phyloP scores from a whole-genome alignment of 352 stramenopile genomes.

The Hyaloperonospora brassicae region DNA sequence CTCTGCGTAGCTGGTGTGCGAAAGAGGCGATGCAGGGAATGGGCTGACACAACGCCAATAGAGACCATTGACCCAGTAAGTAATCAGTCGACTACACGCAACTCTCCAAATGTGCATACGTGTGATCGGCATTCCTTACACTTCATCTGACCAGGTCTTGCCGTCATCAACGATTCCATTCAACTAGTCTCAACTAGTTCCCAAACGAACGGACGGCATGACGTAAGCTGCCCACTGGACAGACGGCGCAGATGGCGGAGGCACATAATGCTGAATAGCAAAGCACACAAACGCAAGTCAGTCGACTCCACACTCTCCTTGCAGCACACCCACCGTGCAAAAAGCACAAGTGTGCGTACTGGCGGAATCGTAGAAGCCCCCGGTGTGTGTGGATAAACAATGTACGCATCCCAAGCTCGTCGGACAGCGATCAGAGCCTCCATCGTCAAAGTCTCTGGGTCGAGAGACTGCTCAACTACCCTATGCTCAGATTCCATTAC shows the following conservation, averaged over 20 bases:
- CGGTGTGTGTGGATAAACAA: constrained; percentile 20
- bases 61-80: neutral
- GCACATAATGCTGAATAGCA: constrained; percentile 36
- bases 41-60: constrained; percentile 4
- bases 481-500: too few relatives aligned
- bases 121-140: neutral
- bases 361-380: constrained; percentile 33
- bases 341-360: constrained; percentile 13
- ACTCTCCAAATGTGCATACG: too few relatives aligned
- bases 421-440: constrained; percentile 26
- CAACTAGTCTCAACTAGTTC: neutral
- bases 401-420: constrained; percentile 33
- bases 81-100: too few relatives aligned
- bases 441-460: constrained; percentile 24
- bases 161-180: constrained; percentile 2
- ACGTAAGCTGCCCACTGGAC: constrained; percentile 24
- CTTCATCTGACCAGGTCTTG: neutral
- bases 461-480: constrained; percentile 7
- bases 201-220: neutral
- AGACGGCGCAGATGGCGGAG: constrained; percentile 22
- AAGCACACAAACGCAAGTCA: constrained; percentile 5
- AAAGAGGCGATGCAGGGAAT: neutral
- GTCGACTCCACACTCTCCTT: neutral
- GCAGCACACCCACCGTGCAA: neutral
- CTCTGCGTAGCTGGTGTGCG: constrained; percentile 23